phyloP scores from a whole-genome alignment of 768 basidiomycete species.

The Pleurotus eryngii region DNA sequence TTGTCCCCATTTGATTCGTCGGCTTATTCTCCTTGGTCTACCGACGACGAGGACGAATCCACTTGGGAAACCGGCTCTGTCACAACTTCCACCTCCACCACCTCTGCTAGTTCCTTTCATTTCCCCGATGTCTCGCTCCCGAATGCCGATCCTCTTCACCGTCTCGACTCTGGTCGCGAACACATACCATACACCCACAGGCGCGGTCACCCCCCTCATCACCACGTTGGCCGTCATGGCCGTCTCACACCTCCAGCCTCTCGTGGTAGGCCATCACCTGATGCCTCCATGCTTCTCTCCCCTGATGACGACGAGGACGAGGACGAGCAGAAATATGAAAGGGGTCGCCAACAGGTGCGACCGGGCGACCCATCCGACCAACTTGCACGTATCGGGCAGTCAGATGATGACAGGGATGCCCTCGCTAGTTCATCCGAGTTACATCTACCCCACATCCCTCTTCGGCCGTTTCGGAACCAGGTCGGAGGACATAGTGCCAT shows the following conservation, averaged over 20 bases:
- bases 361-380: background rate
- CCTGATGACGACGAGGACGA: background rate
- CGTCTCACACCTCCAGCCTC: slow-evolving; percentile 9
- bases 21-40: slow-evolving; percentile 58
- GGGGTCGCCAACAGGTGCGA: background rate
- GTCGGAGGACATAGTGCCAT: slow-evolving; percentile 97
- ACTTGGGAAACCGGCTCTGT: slow-evolving; percentile 71
- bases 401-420: slow-evolving; percentile 13
- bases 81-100: slow-evolving; percentile 59
- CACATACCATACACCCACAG: background rate
- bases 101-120: slow-evolving; percentile 41
- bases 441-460: slow-evolving; percentile 80
- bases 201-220: background rate
- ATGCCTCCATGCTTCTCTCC: background rate
- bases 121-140: slow-evolving; percentile 16
- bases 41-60: slow-evolving; percentile 61
- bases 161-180: background rate
- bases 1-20: slow-evolving; percentile 31
- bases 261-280: slow-evolving; percentile 7
- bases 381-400: background rate
- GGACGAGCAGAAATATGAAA: background rate
- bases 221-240: slow-evolving; percentile 16
- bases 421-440: slow-evolving; percentile 49
- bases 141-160: slow-evolving; percentile 9
- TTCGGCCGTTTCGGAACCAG: slow-evolving; percentile 95